These are phyloP conservation scores for Helichrysum umbraculigerum DNA, from an alignment of 129 eudicot genomes.

Conservation along the genomic window DNA sequence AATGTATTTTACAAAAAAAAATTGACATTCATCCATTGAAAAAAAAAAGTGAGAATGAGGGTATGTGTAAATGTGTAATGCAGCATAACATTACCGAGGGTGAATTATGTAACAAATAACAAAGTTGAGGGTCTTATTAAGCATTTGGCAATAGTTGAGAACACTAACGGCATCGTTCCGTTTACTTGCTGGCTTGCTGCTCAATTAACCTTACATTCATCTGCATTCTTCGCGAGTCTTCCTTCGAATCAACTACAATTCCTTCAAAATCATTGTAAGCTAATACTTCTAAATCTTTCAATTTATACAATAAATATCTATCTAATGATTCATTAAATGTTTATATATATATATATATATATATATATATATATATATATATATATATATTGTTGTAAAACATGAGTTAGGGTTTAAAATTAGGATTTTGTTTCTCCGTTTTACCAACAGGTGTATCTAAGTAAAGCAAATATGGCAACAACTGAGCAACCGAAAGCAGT, in stretches of 20 bases:
- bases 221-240: slow-evolving; percentile 3
- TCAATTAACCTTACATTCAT: slow-evolving; percentile 12
- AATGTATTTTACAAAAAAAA: no score
- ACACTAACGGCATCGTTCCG: no score
- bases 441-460: slow-evolving; percentile 5
- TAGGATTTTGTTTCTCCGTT: neutral
- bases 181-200: slow-evolving; percentile 29
- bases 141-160: neutral
- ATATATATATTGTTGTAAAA: neutral
- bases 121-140: slow-evolving; percentile 1
- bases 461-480: slow-evolving; percentile 45
- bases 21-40: no score
- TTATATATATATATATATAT: no score
- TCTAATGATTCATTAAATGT: neutral
- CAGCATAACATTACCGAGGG: neutral
- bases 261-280: slow-evolving; percentile 20
- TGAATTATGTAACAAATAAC: neutral
- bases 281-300: neutral
- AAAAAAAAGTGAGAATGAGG: neutral
- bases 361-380: no score
- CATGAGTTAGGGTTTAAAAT: slow-evolving; percentile 16
- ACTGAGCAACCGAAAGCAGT: slow-evolving; percentile 51
- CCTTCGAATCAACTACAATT: neutral
- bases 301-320: neutral
- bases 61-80: neutral